Evolutionary conservation across 2,329 filamentous ascomycete genomes (phyloP).

Genomic region (Camptophora hylomeconis): DNA sequence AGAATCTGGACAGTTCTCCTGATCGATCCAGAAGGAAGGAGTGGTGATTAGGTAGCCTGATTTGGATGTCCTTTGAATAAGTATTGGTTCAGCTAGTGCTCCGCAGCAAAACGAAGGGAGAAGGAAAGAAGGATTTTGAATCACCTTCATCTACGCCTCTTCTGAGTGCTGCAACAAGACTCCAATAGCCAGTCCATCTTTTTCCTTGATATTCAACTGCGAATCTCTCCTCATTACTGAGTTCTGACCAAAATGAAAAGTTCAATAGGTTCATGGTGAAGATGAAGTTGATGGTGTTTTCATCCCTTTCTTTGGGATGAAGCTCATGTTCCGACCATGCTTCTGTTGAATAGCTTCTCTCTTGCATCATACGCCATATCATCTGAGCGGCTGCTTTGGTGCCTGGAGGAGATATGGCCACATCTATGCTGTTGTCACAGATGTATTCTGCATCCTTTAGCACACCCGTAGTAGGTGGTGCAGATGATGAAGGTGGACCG

Average conservation of each 20-base stretch:
- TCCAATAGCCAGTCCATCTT: slow-evolving; percentile 91
- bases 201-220: slow-evolving; percentile 68
- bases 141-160: slow-evolving; percentile 76
- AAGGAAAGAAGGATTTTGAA: too few relatives aligned
- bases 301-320: slow-evolving; percentile 72
- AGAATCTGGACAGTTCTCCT: slow-evolving; percentile 62
- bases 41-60: slow-evolving; percentile 76
- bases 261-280: slow-evolving; percentile 96
- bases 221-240: slow-evolving; percentile 58
- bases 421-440: slow-evolving; percentile 85
- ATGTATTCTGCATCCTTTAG: slow-evolving; percentile 73
- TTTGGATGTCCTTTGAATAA: too few relatives aligned
- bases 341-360: slow-evolving; percentile 68
- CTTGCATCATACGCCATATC: slow-evolving; percentile 72
- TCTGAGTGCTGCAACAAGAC: slow-evolving; percentile 74
- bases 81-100: too few relatives aligned
- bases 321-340: slow-evolving; percentile 82
- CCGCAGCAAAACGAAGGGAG: too few relatives aligned
- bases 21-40: slow-evolving; percentile 71
- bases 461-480: slow-evolving; percentile 63
- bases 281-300: slow-evolving; percentile 74
- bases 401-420: slow-evolving; percentile 70
- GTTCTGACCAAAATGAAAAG: slow-evolving; percentile 90
- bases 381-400: slow-evolving; percentile 69
- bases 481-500: slow-evolving; percentile 41